These are phyloP conservation scores for Amaranthus palmeri DNA, from an alignment of 148 eudicot species.

Conservation along the genomic window DNA sequence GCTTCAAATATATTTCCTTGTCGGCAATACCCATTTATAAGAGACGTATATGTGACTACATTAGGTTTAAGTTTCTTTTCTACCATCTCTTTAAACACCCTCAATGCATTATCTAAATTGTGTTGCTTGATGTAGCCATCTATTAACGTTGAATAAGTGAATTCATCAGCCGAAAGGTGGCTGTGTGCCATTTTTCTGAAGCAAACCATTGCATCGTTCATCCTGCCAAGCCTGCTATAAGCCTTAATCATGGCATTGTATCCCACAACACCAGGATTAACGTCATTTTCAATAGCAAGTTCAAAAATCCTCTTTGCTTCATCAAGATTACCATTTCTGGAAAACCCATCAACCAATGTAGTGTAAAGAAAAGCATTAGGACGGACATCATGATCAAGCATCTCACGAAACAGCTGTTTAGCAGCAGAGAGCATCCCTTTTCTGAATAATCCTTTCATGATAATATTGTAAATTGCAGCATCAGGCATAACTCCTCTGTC, in stretches of 20 bases:
- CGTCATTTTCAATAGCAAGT: slow-evolving; percentile 39
- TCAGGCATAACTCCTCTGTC: slow-evolving; percentile 66
- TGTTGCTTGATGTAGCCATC: slow-evolving; percentile 80
- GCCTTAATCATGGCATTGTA: slow-evolving; percentile 89
- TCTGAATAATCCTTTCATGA: slow-evolving; percentile 71
- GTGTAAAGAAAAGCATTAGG: slow-evolving; percentile 68
- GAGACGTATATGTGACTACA: slow-evolving; percentile 83
- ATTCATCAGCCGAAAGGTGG: slow-evolving; percentile 55
- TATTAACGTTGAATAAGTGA: slow-evolving; percentile 76
- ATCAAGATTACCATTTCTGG: slow-evolving; percentile 54
- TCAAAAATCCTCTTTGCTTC: slow-evolving; percentile 71
- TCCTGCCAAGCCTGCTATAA: slow-evolving; percentile 66
- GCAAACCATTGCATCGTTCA: slow-evolving; percentile 62
- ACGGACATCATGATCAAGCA: slow-evolving; percentile 63
- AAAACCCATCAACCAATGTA: slow-evolving; percentile 70
- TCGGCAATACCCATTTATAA: slow-evolving; percentile 67
- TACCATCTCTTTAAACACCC: slow-evolving; percentile 46
- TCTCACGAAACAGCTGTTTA: slow-evolving; percentile 57
- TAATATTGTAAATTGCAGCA: slow-evolving; percentile 70
- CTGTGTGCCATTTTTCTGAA: slow-evolving; percentile 45
- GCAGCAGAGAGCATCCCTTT: slow-evolving; percentile 60
- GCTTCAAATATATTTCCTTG: slow-evolving; percentile 45
- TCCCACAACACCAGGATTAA: slow-evolving; percentile 62
- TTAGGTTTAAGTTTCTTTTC: slow-evolving; percentile 60
- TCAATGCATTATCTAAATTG: slow-evolving; percentile 55